phyloP scores from a whole-genome alignment of 352 stramenopile species.

The Pythium sukuiense region DNA sequence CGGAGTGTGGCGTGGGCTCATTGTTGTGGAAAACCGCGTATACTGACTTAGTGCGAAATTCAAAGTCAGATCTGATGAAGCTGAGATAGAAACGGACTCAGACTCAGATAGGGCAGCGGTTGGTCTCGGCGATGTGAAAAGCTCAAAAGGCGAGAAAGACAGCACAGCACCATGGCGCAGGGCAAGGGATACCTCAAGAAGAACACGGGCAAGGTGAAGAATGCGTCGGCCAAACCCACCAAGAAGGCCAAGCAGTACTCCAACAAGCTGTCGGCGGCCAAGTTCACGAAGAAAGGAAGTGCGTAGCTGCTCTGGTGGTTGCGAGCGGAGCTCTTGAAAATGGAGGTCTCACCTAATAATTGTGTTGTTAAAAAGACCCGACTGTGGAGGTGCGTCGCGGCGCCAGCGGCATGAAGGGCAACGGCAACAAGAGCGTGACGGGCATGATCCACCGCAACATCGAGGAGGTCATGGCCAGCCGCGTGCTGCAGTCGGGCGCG shows the following conservation, averaged over 20 bases:
- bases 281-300: slow-evolving; percentile 90
- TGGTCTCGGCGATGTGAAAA: not conserved
- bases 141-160: not conserved
- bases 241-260: slow-evolving; percentile 75
- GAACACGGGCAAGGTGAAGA: slow-evolving; percentile 72
- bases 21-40: too few relatives aligned
- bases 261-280: slow-evolving; percentile 80
- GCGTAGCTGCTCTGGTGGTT: slow-evolving; percentile 29
- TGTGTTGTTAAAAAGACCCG: slow-evolving; percentile 43
- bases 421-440: slow-evolving; percentile 75
- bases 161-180: slow-evolving; percentile 72
- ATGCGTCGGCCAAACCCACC: slow-evolving; percentile 56
- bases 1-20: too few relatives aligned
- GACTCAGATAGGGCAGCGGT: not conserved
- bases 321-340: not conserved
- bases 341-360: not conserved
- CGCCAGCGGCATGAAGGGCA: slow-evolving; percentile 70
- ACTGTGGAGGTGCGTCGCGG: slow-evolving; percentile 80
- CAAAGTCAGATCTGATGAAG: slow-evolving; percentile 3
- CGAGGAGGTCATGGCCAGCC: slow-evolving; percentile 85
- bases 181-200: slow-evolving; percentile 83
- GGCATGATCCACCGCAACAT: slow-evolving; percentile 88
- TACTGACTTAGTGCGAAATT: too few relatives aligned
- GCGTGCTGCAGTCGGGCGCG: slow-evolving; percentile 72
- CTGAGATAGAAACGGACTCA: not conserved